Conservation (phyloP, 371 early-diverging fungal species). For the Parasitella parasitica region DNA sequence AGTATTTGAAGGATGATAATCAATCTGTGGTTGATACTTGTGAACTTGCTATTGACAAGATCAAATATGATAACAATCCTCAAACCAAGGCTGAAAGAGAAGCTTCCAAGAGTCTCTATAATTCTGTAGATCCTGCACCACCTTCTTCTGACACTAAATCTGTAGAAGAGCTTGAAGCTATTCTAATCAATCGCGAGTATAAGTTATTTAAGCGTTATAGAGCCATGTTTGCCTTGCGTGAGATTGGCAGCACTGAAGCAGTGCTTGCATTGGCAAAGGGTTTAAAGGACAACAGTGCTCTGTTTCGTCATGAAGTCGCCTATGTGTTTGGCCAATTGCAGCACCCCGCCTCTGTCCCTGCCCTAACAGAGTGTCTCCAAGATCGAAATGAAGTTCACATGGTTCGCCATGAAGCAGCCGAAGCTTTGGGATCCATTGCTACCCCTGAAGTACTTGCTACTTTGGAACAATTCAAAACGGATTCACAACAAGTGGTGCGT, state of each 20-base stretch:
- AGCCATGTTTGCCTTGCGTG: conserved; percentile 98
- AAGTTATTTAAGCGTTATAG: conserved; percentile 93
- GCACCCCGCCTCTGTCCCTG: conserved; percentile 84
- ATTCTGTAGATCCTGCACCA: conserved; percentile 93
- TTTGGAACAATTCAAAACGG: conserved; percentile 72
- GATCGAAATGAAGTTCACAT: conserved; percentile 86
- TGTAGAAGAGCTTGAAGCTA: conserved; percentile 61
- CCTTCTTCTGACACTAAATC: conserved; percentile 58
- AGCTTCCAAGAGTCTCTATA: conserved; percentile 54
- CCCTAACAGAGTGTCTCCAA: conserved; percentile 72
- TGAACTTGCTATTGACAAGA: conserved; percentile 87
- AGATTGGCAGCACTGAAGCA: conserved; percentile 82
- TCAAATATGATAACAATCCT: conserved; percentile 68
- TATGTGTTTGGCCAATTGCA: conserved; percentile 99
- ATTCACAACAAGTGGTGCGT: conserved; percentile 86
- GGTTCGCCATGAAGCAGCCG: conserved; percentile 99
- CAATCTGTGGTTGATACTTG: conserved; percentile 92
- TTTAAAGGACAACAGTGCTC: conserved; percentile 68
- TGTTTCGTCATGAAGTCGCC: conserved; percentile 87
- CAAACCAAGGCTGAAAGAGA: conserved; percentile 43
- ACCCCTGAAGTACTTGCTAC: conserved; percentile 82
- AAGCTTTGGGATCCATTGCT: conserved; percentile 99
- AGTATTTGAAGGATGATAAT: conserved; percentile 65
- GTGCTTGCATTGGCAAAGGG: conserved; percentile 88
- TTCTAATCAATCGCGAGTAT: conserved; percentile 68